Percentiles rank a stretch among this genome's conserved stretches.
These are phyloP conservation scores for Lasiosphaeria miniovina DNA, from an alignment of 495 filamentous ascomycete species.

Conservation along the genomic window DNA sequence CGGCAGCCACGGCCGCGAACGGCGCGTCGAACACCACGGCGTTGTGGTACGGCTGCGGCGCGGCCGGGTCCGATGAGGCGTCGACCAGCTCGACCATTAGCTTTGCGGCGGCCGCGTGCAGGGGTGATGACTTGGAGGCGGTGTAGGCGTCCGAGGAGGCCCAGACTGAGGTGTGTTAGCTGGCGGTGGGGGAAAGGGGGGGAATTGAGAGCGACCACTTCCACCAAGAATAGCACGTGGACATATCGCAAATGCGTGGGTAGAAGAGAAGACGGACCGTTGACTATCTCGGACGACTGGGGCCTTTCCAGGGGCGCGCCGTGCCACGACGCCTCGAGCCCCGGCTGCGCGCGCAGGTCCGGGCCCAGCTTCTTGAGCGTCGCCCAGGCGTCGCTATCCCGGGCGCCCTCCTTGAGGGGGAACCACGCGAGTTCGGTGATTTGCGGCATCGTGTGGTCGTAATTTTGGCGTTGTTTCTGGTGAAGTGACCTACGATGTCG, in stretches of 20 bases:
- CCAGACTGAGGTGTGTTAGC: conserved; percentile 15
- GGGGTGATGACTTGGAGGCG: conserved; percentile 3
- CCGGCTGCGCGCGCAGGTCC: conserved; percentile 12
- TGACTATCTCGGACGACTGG: conserved; percentile 16
- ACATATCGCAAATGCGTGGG: too few relatives aligned
- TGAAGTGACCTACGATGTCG: neutral
- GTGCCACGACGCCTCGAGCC: conserved; percentile 8
- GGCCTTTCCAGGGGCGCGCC: conserved; percentile 16
- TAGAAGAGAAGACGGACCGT: conserved; percentile 3
- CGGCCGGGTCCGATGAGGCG: conserved; percentile 4
- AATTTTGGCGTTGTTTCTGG: conserved; percentile 1
- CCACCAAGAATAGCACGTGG: too few relatives aligned
- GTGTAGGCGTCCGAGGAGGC: conserved; percentile 11
- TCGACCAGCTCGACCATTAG: conserved; percentile 16
- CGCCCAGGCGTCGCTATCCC: neutral
- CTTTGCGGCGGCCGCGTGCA: conserved; percentile 1
- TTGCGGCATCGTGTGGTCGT: conserved; percentile 9
- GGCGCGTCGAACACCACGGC: conserved; percentile 13
- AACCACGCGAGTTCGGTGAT: conserved; percentile 20
- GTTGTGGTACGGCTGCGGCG: conserved; percentile 14
- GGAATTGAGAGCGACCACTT: neutral
- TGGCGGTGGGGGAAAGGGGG: neutral
- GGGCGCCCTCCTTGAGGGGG: conserved; percentile 10
- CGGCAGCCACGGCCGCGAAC: conserved; percentile 11
- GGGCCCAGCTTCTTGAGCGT: conserved; percentile 13